Evolutionary conservation across 495 filamentous ascomycete genomes (phyloP).

Genomic region (Hypoxylon lienhwacheense): DNA sequence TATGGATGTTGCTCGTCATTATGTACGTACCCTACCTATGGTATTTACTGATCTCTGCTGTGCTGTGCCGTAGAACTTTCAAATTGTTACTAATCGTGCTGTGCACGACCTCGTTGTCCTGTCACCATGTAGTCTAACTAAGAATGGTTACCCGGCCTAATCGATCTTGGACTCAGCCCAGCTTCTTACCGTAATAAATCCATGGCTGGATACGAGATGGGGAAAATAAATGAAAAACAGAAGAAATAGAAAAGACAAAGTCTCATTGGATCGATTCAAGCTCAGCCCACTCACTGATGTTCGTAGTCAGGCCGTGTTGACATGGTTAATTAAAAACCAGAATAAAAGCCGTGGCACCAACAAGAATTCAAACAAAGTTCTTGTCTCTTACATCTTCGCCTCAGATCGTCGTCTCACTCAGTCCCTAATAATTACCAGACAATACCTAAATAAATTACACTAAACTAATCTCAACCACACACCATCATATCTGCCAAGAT

Average conservation of each 20-base stretch:
- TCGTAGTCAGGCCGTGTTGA: neutral
- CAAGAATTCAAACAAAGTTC: neutral
- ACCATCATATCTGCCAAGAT: too few relatives aligned
- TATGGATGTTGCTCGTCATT: too few relatives aligned
- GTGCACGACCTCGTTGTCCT: conserved; percentile 16
- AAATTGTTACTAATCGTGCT: conserved; percentile 7
- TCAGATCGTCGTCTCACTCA: too few relatives aligned
- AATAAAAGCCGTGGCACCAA: conserved; percentile 7
- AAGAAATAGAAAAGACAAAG: too few relatives aligned
- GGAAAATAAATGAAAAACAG: too few relatives aligned
- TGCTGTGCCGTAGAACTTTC: too few relatives aligned
- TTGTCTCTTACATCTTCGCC: neutral
- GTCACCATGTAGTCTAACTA: conserved; percentile 6
- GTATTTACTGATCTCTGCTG: too few relatives aligned
- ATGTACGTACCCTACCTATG: too few relatives aligned
- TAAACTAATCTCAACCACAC: neutral
- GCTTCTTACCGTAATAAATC: too few relatives aligned
- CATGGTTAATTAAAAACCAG: neutral
- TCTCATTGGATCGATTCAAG: neutral
- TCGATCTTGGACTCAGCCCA: neutral
- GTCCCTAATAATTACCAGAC: neutral
- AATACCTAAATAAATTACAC: neutral
- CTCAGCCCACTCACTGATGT: conserved; percentile 7
- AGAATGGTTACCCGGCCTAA: neutral
- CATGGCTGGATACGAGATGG: conserved; percentile 24